Base-by-base conservation (phyloP, 768 basidiomycete genomes). In the Russula sp. region DNA sequence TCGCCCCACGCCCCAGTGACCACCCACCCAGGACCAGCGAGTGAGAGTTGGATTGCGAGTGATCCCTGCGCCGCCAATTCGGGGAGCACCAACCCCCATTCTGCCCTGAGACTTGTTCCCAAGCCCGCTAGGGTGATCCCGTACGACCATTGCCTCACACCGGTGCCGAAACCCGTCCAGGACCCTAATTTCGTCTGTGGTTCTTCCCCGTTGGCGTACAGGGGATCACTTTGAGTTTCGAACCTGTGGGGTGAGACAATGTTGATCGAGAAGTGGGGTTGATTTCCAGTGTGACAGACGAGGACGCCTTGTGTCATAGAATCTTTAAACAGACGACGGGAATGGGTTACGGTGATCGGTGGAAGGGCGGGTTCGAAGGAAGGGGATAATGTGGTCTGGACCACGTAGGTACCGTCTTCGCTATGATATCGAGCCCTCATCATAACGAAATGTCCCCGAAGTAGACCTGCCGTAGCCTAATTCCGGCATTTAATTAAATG, bases 51-150 rank as follows among this genome's bases (percentile, higher is more conserved):
- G 42, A 85, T 53, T 8, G 75, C 77, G 20, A 80, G 71, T 62
- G 81, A 84, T 54, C 84, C 66, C 56, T 80, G 77, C 50, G 83
- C 70, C 4, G 83, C 80, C 32, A 88, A 77, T 69, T 88, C 84
- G 10, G 78, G 68, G 39, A 88, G 76, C 13, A 75, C 76, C 27
- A 88, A 58, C 8, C 79, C 80, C 68, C 79, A 77, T 67, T 85
- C 81, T 20, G 76, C 80, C 22, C 78, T 74, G 45, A 88, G 64
- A 63, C 76, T 77, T 0, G 85, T 81, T 44, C 79, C 63, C 35
- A 78, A 67, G 11, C 77, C 78, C 27, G 77, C 75, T 54, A 89
- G 78, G 18, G 73, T 69, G 53, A 85, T 52, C 11, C 85, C 85
- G 62, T 74, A 75, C 11, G 77, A 77, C 75, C 78, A 83, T 51